A percentile compares a stretch with the other conserved stretches of the same genome.
Evolutionary conservation across 2,329 filamentous ascomycete species (phyloP).

Genomic region (Fusarium xylarioides): DNA sequence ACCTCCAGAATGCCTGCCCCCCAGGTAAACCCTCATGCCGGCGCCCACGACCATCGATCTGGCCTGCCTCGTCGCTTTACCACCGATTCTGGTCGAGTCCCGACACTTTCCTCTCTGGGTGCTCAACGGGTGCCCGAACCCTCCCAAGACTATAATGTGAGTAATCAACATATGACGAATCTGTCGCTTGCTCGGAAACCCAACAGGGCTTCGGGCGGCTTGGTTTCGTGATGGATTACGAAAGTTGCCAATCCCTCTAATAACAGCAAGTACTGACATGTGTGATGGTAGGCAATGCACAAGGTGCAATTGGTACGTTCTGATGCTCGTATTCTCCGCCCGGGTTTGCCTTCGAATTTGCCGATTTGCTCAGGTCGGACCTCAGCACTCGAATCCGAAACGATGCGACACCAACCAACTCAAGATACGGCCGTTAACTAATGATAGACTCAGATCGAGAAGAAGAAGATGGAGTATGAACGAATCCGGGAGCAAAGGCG

Average conservation of each 20-base stretch:
- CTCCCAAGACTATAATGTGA: slow-evolving; percentile 59
- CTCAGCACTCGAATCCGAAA: not conserved
- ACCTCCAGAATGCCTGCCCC: slow-evolving; percentile 69
- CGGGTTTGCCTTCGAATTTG: not conserved
- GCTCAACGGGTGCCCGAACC: slow-evolving; percentile 57
- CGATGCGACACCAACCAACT: not conserved
- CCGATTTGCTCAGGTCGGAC: not conserved
- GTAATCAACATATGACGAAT: slow-evolving; percentile 34
- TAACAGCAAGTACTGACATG: slow-evolving; percentile 35
- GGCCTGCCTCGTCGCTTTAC: slow-evolving; percentile 92
- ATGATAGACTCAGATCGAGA: slow-evolving; percentile 76
- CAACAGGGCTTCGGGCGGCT: not conserved
- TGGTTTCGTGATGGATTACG: slow-evolving; percentile 12
- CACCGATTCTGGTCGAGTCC: slow-evolving; percentile 85
- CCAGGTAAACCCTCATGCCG: slow-evolving; percentile 48
- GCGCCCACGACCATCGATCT: slow-evolving; percentile 74
- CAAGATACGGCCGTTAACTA: slow-evolving; percentile 39
- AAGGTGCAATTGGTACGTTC: slow-evolving; percentile 80
- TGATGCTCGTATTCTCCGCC: not conserved
- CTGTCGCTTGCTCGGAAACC: not conserved
- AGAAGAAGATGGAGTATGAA: slow-evolving; percentile 93
- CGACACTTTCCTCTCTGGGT: slow-evolving; percentile 68
- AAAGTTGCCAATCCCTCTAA: not conserved
- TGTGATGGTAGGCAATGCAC: slow-evolving; percentile 65
- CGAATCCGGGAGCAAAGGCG: slow-evolving; percentile 87